phyloP scores from a whole-genome alignment of 257 asterid genomes.

The Solanum chmielewskii region DNA sequence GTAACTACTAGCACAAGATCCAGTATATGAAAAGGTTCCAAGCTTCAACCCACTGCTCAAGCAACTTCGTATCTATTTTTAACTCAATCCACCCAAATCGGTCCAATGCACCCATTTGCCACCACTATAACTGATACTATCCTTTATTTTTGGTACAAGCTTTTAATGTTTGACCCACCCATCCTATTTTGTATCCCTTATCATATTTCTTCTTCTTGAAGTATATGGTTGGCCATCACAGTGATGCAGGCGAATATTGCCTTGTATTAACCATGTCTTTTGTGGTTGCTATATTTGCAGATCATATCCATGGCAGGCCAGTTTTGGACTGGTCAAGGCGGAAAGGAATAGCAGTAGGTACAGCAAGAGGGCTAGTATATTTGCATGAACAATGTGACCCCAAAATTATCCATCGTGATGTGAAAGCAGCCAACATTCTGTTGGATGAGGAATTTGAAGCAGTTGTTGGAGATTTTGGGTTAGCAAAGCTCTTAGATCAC shows the following conservation, averaged over 20 bases:
- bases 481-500: slow-evolving; percentile 25
- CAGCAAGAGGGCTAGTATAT: slow-evolving; percentile 25
- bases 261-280: not conserved
- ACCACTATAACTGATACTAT: not conserved
- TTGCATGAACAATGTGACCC: slow-evolving; percentile 32
- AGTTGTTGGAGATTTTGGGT: slow-evolving; percentile 25
- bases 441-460: slow-evolving; percentile 21
- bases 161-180: not conserved
- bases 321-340: slow-evolving; percentile 14
- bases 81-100: not conserved
- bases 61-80: not conserved
- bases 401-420: slow-evolving; percentile 26
- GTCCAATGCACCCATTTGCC: not conserved
- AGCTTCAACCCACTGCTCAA: not conserved
- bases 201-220: not conserved
- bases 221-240: not conserved
- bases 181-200: not conserved
- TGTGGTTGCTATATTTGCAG: not conserved
- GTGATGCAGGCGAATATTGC: not conserved
- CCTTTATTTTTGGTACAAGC: not conserved
- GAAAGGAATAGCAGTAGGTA: slow-evolving; percentile 19
- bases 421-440: slow-evolving; percentile 26
- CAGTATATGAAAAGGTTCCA: too few species aligned
- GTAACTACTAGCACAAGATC: not conserved
- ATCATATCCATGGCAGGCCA: slow-evolving; percentile 8